phyloP scores from a whole-genome alignment of 1,284 basidiomycete genomes.

The Leccinum angustisporum region DNA sequence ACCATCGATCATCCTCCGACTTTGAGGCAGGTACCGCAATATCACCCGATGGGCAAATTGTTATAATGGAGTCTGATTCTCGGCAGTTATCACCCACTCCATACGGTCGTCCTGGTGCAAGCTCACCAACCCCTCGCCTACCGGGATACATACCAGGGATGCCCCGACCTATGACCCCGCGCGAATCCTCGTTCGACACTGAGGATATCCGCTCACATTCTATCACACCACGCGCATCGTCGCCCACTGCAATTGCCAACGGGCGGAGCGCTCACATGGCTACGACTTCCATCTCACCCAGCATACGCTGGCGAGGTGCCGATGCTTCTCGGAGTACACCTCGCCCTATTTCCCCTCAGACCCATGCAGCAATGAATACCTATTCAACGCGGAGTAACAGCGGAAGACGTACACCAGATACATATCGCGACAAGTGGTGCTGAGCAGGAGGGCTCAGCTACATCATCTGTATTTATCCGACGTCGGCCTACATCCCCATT shows the following conservation, averaged over 20 bases:
- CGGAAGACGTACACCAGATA: slow-evolving; percentile 61
- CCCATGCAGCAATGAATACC: slow-evolving; percentile 42
- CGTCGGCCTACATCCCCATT: slow-evolving; percentile 69
- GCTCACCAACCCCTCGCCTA: slow-evolving; percentile 60
- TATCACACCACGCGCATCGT: slow-evolving; percentile 75
- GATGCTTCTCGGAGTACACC: slow-evolving; percentile 48
- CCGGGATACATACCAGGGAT: slow-evolving; percentile 87
- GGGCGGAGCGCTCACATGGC: slow-evolving; percentile 34
- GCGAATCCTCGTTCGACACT: slow-evolving; percentile 55
- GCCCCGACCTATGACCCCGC: slow-evolving; percentile 83
- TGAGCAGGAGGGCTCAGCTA: slow-evolving; percentile 46
- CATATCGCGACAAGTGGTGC: slow-evolving; percentile 41
- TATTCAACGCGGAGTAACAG: slow-evolving; percentile 61
- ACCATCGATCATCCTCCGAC: slow-evolving; percentile 33
- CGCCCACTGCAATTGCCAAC: slow-evolving; percentile 45
- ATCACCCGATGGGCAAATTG: slow-evolving; percentile 55
- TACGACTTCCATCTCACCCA: slow-evolving; percentile 37
- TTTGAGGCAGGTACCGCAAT: slow-evolving; percentile 67
- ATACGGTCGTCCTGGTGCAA: slow-evolving; percentile 41
- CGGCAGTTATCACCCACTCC: slow-evolving; percentile 55
- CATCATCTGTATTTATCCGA: slow-evolving; percentile 51
- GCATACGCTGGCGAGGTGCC: slow-evolving; percentile 51
- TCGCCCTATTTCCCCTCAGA: slow-evolving; percentile 48
- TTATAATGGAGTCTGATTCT: slow-evolving; percentile 42
- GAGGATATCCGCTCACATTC: slow-evolving; percentile 74